phyloP scores from a whole-genome alignment of 176 grass and related monocot genomes.

The Phoenix roebelenii region DNA sequence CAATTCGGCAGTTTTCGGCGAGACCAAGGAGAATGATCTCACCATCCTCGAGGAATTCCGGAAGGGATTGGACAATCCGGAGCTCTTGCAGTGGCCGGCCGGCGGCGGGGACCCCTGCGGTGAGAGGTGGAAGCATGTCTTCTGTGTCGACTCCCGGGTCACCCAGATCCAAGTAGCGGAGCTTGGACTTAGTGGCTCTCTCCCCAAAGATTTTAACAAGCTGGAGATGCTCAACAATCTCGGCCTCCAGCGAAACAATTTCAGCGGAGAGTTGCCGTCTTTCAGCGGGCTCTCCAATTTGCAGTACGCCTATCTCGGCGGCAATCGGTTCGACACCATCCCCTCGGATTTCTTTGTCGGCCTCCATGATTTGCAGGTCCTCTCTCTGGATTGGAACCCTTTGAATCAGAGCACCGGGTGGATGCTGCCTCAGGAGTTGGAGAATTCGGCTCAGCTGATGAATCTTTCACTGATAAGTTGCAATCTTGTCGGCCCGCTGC shows the following conservation, averaged over 20 bases:
- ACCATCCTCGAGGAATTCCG: constrained; percentile 39
- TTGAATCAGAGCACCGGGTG: constrained; percentile 46
- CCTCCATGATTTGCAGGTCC: constrained; percentile 23
- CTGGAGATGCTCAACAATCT: constrained; percentile 45
- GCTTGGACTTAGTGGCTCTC: constrained; percentile 20
- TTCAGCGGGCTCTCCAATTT: constrained; percentile 40
- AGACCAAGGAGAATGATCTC: constrained; percentile 22
- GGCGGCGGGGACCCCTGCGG: constrained; percentile 39
- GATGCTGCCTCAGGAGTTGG: constrained; percentile 27
- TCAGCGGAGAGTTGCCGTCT: constrained; percentile 54
- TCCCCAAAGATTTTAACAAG: constrained; percentile 24
- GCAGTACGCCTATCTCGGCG: constrained; percentile 47
- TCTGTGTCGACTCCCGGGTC: constrained; percentile 29
- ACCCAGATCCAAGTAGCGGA: constrained; percentile 65
- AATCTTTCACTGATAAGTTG: constrained; percentile 30
- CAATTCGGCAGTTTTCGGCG: too few relatives aligned
- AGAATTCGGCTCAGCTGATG: constrained; percentile 33
- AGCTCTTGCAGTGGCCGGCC: constrained; percentile 39
- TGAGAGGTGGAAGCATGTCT: too few relatives aligned
- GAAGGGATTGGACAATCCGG: constrained; percentile 36
- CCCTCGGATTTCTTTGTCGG: constrained; percentile 58
- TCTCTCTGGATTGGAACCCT: constrained; percentile 45
- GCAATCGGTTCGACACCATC: constrained; percentile 52
- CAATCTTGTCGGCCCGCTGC: constrained; percentile 41
- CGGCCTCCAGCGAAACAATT: constrained; percentile 61